Percentiles rank a stretch among this genome's conserved stretches.
These are phyloP conservation scores for Actinomucor elegans DNA, from an alignment of 371 early-diverging fungal species.

Conservation along the genomic window DNA sequence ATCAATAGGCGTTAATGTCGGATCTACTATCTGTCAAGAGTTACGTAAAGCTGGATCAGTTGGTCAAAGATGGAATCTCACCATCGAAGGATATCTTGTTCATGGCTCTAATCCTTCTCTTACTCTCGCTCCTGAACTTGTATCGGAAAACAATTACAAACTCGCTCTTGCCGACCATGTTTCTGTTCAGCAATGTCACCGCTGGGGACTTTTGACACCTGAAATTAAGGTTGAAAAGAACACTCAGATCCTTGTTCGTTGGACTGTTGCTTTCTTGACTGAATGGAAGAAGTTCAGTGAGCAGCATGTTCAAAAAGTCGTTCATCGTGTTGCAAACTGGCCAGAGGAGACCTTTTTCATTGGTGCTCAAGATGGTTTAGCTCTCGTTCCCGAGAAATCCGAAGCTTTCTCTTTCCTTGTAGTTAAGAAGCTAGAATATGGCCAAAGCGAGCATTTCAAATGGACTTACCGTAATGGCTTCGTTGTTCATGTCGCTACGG, in stretches of 20 bases:
- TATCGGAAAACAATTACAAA: background rate
- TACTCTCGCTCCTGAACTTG: conserved; percentile 12
- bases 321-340: conserved; percentile 32
- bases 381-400: conserved; percentile 34
- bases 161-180: conserved; percentile 13
- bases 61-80: conserved; percentile 33
- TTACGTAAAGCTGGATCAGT: conserved; percentile 10
- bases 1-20: conserved; percentile 18
- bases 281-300: conserved; percentile 19
- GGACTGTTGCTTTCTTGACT: conserved; percentile 12
- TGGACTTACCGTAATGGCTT: conserved; percentile 51
- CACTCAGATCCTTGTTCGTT: conserved; percentile 14
- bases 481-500: conserved; percentile 50
- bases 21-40: conserved; percentile 22
- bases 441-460: conserved; percentile 23
- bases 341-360: conserved; percentile 39
- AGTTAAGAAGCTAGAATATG: conserved; percentile 14
- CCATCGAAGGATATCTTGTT: conserved; percentile 20
- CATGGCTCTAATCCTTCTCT: conserved; percentile 17
- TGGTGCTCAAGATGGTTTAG: conserved; percentile 30
- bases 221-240: conserved; percentile 10
- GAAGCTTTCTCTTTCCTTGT: conserved; percentile 23
- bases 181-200: conserved; percentile 7
- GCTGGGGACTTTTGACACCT: conserved; percentile 25
- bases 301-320: conserved; percentile 17